Evolutionary conservation across 2,329 filamentous ascomycete species (phyloP).

Genomic region (Cladosporium sp.): DNA sequence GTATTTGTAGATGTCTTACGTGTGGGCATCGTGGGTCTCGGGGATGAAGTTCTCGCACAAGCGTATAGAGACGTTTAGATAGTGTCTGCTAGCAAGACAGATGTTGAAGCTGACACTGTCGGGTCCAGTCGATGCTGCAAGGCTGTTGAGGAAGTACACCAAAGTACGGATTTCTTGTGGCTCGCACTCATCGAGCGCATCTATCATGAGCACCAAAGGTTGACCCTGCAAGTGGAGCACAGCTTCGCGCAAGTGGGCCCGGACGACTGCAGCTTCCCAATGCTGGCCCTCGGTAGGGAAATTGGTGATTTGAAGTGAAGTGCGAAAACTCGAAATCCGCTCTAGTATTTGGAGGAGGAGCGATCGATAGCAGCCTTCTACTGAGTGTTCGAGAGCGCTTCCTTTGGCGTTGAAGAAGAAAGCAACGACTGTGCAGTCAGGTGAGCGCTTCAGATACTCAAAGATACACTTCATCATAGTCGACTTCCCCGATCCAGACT

Average conservation of each 20-base stretch:
- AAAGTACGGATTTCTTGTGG: slow-evolving; percentile 41
- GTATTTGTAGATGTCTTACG: too few species aligned
- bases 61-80: slow-evolving; percentile 31
- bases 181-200: slow-evolving; percentile 50
- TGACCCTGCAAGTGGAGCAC: background rate
- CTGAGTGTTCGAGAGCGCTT: slow-evolving; percentile 45
- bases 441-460: slow-evolving; percentile 16
- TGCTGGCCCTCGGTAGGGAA: background rate
- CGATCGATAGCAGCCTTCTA: slow-evolving; percentile 34
- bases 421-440: slow-evolving; percentile 34
- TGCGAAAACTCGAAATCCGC: background rate
- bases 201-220: slow-evolving; percentile 34
- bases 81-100: slow-evolving; percentile 48
- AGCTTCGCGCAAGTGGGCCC: background rate
- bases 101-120: slow-evolving; percentile 33
- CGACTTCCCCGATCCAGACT: slow-evolving; percentile 41
- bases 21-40: background rate
- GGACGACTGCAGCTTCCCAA: background rate
- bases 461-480: slow-evolving; percentile 39
- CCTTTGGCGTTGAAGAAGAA: slow-evolving; percentile 56
- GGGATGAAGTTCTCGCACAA: background rate
- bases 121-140: too few species aligned
- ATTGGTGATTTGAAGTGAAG: background rate
- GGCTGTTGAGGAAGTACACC: slow-evolving; percentile 41
- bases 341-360: slow-evolving; percentile 50